Percentiles rank a stretch among this genome's conserved stretches.
Conservation (phyloP, 106 monocot species). For the Acorus calamus region DNA sequence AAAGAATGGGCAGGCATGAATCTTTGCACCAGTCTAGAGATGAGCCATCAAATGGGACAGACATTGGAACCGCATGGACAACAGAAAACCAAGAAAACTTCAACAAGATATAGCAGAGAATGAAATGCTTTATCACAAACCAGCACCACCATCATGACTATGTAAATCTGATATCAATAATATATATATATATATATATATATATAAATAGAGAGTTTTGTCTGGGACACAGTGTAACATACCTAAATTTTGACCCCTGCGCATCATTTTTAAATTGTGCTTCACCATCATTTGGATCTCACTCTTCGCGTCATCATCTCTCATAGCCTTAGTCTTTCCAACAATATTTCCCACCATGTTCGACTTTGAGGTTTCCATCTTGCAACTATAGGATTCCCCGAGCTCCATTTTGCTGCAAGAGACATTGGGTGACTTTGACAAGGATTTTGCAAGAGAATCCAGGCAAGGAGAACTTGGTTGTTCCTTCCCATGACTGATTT, state of each 20-base stretch:
- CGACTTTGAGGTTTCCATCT: background rate
- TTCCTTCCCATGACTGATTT: too few species aligned
- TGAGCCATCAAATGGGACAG: too few species aligned
- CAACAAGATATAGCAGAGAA: too few species aligned
- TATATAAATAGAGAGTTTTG: too few species aligned
- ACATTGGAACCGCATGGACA: too few species aligned
- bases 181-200: too few species aligned
- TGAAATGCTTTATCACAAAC: too few species aligned
- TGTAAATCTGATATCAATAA: too few species aligned
- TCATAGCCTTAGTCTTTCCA: slow-evolving; percentile 6
- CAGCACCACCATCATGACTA: too few species aligned
- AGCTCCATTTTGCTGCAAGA: background rate
- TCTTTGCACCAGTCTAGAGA: too few species aligned
- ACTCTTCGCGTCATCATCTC: slow-evolving; percentile 20
- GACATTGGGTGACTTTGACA: background rate
- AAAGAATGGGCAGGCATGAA: too few species aligned
- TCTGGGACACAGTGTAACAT: background rate
- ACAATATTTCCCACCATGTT: background rate
- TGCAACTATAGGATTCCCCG: background rate
- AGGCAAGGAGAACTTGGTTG: background rate
- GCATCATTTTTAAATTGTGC: slow-evolving; percentile 41
- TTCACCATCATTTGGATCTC: slow-evolving; percentile 58
- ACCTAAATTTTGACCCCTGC: slow-evolving; percentile 32
- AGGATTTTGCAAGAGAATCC: background rate
- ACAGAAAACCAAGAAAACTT: too few species aligned